Percentiles rank a stretch among this genome's conserved stretches.
phyloP scores from a whole-genome alignment of 495 filamentous ascomycete genomes.

The Aspergillus bertholletiae region DNA sequence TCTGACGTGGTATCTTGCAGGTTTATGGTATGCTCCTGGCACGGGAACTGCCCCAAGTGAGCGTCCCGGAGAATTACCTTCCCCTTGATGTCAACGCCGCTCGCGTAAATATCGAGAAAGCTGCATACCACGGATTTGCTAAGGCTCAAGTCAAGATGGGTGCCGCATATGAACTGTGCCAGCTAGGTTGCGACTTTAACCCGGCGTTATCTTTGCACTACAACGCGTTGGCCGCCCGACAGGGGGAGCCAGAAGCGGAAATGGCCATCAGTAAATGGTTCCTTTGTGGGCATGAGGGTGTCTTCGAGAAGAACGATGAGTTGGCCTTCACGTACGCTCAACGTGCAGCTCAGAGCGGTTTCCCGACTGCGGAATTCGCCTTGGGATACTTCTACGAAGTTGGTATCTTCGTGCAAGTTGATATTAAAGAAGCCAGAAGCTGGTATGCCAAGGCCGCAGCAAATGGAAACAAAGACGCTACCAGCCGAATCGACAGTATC shows the following conservation, averaged over 20 bases:
- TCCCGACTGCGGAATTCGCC: slow-evolving; percentile 92
- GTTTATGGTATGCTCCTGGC: slow-evolving; percentile 94
- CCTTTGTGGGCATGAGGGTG: slow-evolving; percentile 84
- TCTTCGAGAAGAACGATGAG: slow-evolving; percentile 93
- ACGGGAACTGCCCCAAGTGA: slow-evolving; percentile 83
- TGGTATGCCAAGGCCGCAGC: slow-evolving; percentile 92
- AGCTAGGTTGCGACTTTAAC: slow-evolving; percentile 91
- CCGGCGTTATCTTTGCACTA: slow-evolving; percentile 91
- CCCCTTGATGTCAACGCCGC: slow-evolving; percentile 72
- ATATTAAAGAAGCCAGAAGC: slow-evolving; percentile 75
- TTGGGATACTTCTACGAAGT: slow-evolving; percentile 98
- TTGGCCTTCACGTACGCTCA: slow-evolving; percentile 89
- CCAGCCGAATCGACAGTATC: slow-evolving; percentile 76
- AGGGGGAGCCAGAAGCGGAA: slow-evolving; percentile 85
- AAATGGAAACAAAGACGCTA: slow-evolving; percentile 89
- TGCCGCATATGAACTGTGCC: slow-evolving; percentile 89
- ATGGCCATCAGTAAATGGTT: slow-evolving; percentile 99
- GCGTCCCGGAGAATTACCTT: slow-evolving; percentile 69
- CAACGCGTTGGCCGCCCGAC: slow-evolving; percentile 86
- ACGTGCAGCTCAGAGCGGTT: slow-evolving; percentile 71
- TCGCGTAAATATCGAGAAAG: slow-evolving; percentile 89
- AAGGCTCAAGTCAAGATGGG: slow-evolving; percentile 99
- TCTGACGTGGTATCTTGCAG: slow-evolving; percentile 24
- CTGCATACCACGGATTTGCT: slow-evolving; percentile 92
- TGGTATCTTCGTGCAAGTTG: slow-evolving; percentile 77